Evolutionary conservation across 2,329 filamentous ascomycete genomes (phyloP), one percentile per base, ranked within the genome.

Genomic region (Phyllosticta citribraziliensis): DNA sequence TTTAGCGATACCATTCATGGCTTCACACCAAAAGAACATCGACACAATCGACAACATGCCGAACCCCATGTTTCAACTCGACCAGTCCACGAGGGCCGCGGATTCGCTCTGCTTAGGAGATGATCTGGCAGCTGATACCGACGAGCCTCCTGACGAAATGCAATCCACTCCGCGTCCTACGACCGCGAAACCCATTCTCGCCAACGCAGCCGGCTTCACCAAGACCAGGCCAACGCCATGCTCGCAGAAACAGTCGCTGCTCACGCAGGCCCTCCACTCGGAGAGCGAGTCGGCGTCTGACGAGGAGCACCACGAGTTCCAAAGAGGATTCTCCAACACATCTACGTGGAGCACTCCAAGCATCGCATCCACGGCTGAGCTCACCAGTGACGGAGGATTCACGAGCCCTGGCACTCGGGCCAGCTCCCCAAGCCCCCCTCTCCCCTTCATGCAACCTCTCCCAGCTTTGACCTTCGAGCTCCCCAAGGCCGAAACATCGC

Each of bases 331-430:
- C 62, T 80, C 78, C 50, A 81, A 72, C 65, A 75, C 85, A 63
- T 93, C 88, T 63, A 86, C 88, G 67, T 88, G 86, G 72, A 95
- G 90, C 78, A 93, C 87, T 70, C 78, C 85, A 66, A 96, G 91
- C 75, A 76, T 88, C 63, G 82, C 89, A 54, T 96, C 92, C 1
- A 95, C 91, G 2, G 89, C 89, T 47, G 93, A 97, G 66, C 80
- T 97, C 62, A 97, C 91, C n/a, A 97, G 92, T 74, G 94, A 97
- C 69, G 94, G 89, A 62, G 92, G 90, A 63, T 78, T 95, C 63
- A 96, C 92, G 19, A 97, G 91, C 69, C 91, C 93, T 52, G 88
- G 75, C 30, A 75, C 90, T n/a, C 82, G 91, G 61, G 89, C 90
- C 40, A 91, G 85, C 72, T 93, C 91, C 0, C 91, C 92, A 0